Conservation (phyloP, 1,284 basidiomycete species). For the Coriolopsis trogii region DNA sequence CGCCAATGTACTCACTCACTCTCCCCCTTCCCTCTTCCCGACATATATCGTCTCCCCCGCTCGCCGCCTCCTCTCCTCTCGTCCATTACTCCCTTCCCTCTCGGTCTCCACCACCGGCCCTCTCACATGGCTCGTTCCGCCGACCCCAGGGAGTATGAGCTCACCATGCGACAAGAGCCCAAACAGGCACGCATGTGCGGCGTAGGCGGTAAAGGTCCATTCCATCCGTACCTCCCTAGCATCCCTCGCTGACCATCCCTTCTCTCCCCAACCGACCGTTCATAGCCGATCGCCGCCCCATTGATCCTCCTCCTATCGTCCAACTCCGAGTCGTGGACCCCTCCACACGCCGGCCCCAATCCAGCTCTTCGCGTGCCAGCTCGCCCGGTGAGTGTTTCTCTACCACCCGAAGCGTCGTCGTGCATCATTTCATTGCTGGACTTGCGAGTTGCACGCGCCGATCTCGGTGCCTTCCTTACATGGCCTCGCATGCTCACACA, state of each 20-base stretch:
- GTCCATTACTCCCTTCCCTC: background rate
- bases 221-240: conserved; percentile 9
- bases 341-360: conserved; percentile 40
- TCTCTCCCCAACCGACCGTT: conserved; percentile 5
- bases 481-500: background rate
- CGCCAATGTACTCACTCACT: conserved; percentile 24
- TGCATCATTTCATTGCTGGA: too few relatives aligned
- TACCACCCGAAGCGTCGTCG: too few relatives aligned
- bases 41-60: conserved; percentile 19
- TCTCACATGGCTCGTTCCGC: conserved; percentile 26
- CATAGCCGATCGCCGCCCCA: conserved; percentile 87
- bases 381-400: conserved; percentile 30
- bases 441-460: background rate
- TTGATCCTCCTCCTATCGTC: conserved; percentile 97
- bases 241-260: conserved; percentile 19
- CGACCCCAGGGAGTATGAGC: conserved; percentile 74
- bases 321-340: conserved; percentile 88
- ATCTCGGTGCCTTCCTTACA: conserved; percentile 25
- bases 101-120: background rate
- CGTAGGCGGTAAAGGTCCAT: conserved; percentile 79
- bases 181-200: conserved; percentile 93
- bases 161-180: conserved; percentile 86
- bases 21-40: conserved; percentile 16
- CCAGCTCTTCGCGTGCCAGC: conserved; percentile 30
- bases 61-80: conserved; percentile 7